Evolutionary conservation across 1,284 basidiomycete species (phyloP), one percentile per base, ranked within the genome.

Genomic region (Rhodotorula sp.): DNA sequence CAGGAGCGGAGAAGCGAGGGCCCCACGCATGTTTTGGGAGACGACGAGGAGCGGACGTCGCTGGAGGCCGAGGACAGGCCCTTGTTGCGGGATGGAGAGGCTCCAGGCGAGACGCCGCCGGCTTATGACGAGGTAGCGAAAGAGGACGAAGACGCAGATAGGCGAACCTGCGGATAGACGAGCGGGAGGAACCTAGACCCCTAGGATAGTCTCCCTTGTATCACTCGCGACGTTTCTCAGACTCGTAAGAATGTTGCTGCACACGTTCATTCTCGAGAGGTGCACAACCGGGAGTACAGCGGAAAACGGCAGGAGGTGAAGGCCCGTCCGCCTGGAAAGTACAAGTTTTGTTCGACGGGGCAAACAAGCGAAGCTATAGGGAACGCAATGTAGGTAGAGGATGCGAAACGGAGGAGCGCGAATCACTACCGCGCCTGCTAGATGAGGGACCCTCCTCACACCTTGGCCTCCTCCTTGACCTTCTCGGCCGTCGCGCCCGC

Each of bases 51-150:
- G 44, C 60, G 61, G 37, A 69, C 61, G 6, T 64, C 67, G 54
- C 46, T 64, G 51, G 67, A 65, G 48, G 68, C 66, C 31, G 67
- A 65, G 34, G 64, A 69, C 54, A 57, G 60, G 15, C 65, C 60
- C 31, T 30, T 59, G 10, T 31, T 62, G 40, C 51, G n/a, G 28
- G 64, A 51, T 2, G 54, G 20, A 5, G n/a, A 37, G 18, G 51
- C 31, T 10, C 47, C 68, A n/a, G 26, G 50, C 5, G 22, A 20
- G 11, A 22, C 53, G 13, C 68, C 68, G 24, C 68, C 68, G 0
- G 68, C 47, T 4, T 70, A 70, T 37, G 68, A 70, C 8, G 68
- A 70, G 30, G 68, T 65, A 20, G 40, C 52, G 28, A 64, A 64
- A n/a, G 62, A 59, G n/a, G 67, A 46, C 2, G 56, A 46, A 4